Conservation (phyloP, 495 filamentous ascomycete species). For the Monascus purpureus region DNA sequence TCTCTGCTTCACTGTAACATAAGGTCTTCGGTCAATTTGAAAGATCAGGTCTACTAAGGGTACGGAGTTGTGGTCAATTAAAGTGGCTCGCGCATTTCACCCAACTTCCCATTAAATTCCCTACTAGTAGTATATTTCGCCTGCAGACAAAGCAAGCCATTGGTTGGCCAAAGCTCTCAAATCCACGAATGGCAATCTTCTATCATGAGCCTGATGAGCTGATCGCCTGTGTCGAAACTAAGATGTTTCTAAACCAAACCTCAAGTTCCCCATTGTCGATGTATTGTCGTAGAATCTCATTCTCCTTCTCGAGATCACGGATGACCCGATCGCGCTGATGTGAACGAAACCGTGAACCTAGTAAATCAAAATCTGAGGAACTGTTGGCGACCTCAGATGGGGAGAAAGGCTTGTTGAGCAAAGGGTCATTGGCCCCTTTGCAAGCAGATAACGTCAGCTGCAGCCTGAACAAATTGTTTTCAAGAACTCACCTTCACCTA, state of each 20-base stretch:
- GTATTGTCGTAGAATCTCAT: constrained; percentile 31
- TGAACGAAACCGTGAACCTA: constrained; percentile 40
- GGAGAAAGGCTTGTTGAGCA: constrained; percentile 20
- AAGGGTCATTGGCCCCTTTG: constrained; percentile 7
- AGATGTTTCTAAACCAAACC: constrained; percentile 43
- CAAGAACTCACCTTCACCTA: constrained; percentile 24
- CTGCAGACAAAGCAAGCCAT: too few relatives aligned
- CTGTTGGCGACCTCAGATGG: constrained; percentile 13
- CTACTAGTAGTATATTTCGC: too few relatives aligned
- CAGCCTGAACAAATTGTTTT: not conserved
- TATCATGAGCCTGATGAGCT: too few relatives aligned
- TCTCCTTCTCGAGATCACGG: constrained; percentile 31
- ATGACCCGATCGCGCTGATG: constrained; percentile 21
- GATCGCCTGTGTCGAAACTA: constrained; percentile 12
- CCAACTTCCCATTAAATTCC: too few relatives aligned
- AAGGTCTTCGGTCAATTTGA: too few relatives aligned
- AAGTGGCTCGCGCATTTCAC: too few relatives aligned
- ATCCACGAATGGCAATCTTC: too few relatives aligned
- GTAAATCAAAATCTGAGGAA: constrained; percentile 36
- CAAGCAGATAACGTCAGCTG: constrained; percentile 4
- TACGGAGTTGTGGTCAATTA: too few relatives aligned
- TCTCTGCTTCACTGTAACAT: too few relatives aligned
- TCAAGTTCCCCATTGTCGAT: constrained; percentile 46
- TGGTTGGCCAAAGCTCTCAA: too few relatives aligned
- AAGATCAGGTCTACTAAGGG: too few relatives aligned